Conservation (phyloP, 495 filamentous ascomycete genomes). For the Letharia lupina region DNA sequence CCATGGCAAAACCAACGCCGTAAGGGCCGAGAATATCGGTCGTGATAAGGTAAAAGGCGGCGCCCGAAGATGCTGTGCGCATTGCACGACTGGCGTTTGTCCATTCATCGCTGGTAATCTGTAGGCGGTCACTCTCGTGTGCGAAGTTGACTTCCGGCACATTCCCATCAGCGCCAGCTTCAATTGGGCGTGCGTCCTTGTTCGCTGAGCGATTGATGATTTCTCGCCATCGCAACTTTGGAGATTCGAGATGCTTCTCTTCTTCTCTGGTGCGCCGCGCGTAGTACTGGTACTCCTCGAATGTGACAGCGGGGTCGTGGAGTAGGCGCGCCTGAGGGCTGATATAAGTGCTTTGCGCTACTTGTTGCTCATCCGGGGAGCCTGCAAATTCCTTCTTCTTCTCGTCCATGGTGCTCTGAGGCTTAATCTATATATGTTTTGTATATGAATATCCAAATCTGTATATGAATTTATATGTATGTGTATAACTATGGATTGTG, state of each 20-base stretch:
- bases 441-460: no score
- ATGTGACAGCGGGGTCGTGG: conserved; percentile 31
- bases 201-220: conserved; percentile 15
- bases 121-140: conserved; percentile 5
- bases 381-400: background rate
- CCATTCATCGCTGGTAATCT: conserved; percentile 38
- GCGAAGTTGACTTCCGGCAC: conserved; percentile 9
- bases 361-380: background rate
- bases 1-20: conserved; percentile 33
- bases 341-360: conserved; percentile 2
- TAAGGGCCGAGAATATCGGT: conserved; percentile 58
- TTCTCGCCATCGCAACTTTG: conserved; percentile 26
- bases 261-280: conserved; percentile 23
- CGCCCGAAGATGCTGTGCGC: conserved; percentile 38
- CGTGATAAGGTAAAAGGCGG: conserved; percentile 48
- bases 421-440: background rate
- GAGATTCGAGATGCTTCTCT: conserved; percentile 22
- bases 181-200: background rate
- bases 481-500: background rate
- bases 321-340: conserved; percentile 13
- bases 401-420: conserved; percentile 1
- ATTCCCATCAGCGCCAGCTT: background rate
- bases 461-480: no score
- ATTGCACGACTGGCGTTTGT: conserved; percentile 36
- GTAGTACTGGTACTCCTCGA: conserved; percentile 37